Evolutionary conservation across 225 moss, liverwort and hornwort species (phyloP).

Genomic region (Neckera pumila): DNA sequence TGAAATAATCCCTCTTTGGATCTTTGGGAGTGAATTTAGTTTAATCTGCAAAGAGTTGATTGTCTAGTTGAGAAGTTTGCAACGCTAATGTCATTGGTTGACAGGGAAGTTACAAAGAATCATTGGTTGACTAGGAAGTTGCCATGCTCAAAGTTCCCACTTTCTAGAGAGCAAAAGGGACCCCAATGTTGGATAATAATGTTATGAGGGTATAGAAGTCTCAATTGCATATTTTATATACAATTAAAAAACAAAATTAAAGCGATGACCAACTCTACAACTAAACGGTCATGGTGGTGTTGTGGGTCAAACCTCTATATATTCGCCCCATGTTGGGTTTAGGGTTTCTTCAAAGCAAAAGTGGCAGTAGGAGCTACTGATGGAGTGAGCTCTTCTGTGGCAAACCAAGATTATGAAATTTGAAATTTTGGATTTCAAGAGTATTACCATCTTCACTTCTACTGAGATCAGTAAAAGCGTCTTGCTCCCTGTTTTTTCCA

Average conservation of each 20-base stretch:
- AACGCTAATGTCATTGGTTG: no score
- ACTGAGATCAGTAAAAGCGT: neutral
- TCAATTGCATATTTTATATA: neutral
- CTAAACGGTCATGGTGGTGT: neutral
- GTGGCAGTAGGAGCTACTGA: neutral
- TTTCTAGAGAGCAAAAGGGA: no score
- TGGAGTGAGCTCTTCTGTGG: neutral
- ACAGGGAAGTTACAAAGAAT: no score
- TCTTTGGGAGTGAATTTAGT: no score
- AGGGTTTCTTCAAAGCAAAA: neutral
- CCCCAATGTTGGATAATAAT: no score
- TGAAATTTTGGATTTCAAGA: constrained; percentile 21
- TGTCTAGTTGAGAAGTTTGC: no score
- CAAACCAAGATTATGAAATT: constrained; percentile 9
- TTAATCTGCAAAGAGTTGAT: no score
- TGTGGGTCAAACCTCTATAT: neutral
- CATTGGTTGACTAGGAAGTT: no score
- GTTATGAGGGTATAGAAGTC: neutral
- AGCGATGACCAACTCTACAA: neutral
- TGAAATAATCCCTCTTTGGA: no score
- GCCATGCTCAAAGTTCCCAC: no score
- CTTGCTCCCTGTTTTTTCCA: neutral
- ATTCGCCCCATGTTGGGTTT: neutral
- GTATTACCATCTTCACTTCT: neutral
- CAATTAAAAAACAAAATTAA: neutral